These are phyloP conservation scores for Alternaria conjuncta DNA, from an alignment of 2,329 filamentous ascomycete genomes.

Conservation along the genomic window DNA sequence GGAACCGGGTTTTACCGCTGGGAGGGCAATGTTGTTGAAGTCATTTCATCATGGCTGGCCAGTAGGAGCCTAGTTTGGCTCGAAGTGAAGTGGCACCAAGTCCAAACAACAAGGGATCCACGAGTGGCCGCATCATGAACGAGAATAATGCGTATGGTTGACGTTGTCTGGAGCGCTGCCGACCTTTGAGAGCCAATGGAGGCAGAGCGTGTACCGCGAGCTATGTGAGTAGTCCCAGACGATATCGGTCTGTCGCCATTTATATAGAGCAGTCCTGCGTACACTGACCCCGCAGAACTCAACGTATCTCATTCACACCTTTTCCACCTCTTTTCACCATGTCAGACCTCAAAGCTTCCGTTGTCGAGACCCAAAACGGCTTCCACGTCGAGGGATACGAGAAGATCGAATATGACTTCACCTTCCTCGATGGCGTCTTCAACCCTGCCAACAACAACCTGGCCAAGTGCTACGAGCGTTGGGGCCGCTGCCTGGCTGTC, in stretches of 20 bases:
- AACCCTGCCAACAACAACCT: constrained; percentile 65
- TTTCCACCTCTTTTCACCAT: constrained; percentile 52
- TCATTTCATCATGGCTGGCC: constrained; percentile 44
- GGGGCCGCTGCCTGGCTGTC: constrained; percentile 70
- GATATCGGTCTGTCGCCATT: constrained; percentile 13
- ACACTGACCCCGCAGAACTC: constrained; percentile 24
- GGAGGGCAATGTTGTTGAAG: constrained; percentile 18
- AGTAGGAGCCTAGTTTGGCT: constrained; percentile 33
- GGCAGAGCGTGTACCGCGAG: constrained; percentile 21
- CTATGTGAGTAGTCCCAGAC: constrained; percentile 15
- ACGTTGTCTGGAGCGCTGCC: constrained; percentile 28
- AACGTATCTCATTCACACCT: constrained; percentile 29
- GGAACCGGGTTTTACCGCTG: constrained; percentile 27
- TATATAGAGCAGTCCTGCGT: constrained; percentile 27
- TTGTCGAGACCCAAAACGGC: constrained; percentile 67
- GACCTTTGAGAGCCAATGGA: constrained; percentile 33
- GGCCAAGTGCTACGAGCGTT: constrained; percentile 68
- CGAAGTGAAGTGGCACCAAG: constrained; percentile 25
- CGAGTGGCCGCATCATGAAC: constrained; percentile 26
- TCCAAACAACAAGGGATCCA: constrained; percentile 31
- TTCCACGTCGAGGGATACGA: constrained; percentile 77
- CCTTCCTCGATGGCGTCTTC: constrained; percentile 74
- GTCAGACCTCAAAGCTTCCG: constrained; percentile 71
- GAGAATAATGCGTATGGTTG: constrained; percentile 33
- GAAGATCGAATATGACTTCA: constrained; percentile 78